Base-by-base conservation (phyloP, 2,329 filamentous ascomycete species). In the Diaporthe amygdali region DNA sequence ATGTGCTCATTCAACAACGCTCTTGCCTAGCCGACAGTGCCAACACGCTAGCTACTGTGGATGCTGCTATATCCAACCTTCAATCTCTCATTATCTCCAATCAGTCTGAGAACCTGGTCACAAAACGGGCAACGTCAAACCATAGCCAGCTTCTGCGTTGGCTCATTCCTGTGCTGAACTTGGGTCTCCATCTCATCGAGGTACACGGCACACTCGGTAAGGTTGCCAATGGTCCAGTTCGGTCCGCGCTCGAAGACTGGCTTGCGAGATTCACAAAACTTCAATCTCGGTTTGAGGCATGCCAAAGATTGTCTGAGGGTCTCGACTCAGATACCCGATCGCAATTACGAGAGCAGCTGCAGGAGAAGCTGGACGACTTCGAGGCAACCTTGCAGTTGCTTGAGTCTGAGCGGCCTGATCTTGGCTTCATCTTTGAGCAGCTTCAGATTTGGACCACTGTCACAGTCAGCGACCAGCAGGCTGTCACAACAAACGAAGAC, bases 81-180 rank as follows among this genome's bases (percentile, higher is more conserved):
- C 74, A 76, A 44, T 76, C 78, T 14, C 75, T 88, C 15, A 79
- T 77, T 20, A 59, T 69, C 2, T 74, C 73, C 66, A 74, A 74
- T 32, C 72, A 74, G 30, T 74, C 73, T 14, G 70, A 69, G 25
- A 74, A 70, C 8, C 70, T 81, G 71, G 74, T 34, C 56, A 72
- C 30, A 70, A 72, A 71, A 66, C 72, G 34, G 52, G 66, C 22
- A 41, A 39, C 59, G 2, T 68, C 73, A 7, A 78, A 80, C 66
- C 77, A 79, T 49, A 72, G 73, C 3, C 79, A 78, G 66, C 74
- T 79, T 25, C 77, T 82, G 7, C 75, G 76, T 55, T 97, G 94
- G 93, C 80, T 95, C n/a, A 82, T 88, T 20, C 88, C 91, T 44
- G 88, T 95, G n/a, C 79, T 96, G 22, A 84, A 84, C 47, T 87